phyloP scores from a whole-genome alignment of 768 basidiomycete genomes.

The Glaciozyma martinii region DNA sequence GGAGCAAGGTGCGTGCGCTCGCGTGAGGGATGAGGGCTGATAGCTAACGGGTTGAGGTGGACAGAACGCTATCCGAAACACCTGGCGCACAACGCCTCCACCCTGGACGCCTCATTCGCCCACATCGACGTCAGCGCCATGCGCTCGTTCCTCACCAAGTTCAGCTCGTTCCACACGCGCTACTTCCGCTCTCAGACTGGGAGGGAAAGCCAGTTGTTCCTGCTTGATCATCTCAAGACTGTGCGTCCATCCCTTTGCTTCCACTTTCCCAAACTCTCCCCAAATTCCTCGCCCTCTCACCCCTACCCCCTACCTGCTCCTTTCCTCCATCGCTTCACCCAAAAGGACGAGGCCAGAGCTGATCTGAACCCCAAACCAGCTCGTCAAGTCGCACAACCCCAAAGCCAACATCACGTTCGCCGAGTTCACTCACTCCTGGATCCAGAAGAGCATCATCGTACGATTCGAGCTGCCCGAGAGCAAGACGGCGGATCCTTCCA shows the following conservation, averaged over 20 bases:
- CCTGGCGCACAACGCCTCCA: background rate
- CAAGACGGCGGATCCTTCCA: slow-evolving; percentile 8
- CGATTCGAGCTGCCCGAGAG: slow-evolving; percentile 35
- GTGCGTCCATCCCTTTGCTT: slow-evolving; percentile 20
- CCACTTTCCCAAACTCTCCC: background rate
- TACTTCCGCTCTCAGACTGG: slow-evolving; percentile 43
- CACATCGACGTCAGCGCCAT: slow-evolving; percentile 5
- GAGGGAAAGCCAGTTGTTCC: slow-evolving; percentile 39
- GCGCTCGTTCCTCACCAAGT: background rate
- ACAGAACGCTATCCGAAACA: slow-evolving; percentile 4
- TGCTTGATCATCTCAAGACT: slow-evolving; percentile 38
- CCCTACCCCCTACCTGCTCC: too few relatives aligned
- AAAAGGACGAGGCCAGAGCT: too few relatives aligned
- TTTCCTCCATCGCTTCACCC: too few relatives aligned
- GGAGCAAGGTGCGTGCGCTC: background rate
- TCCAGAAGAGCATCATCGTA: slow-evolving; percentile 38
- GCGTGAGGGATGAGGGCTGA: background rate
- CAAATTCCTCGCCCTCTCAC: too few relatives aligned
- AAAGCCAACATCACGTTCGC: slow-evolving; percentile 19
- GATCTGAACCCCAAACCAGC: background rate
- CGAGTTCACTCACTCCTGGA: slow-evolving; percentile 40
- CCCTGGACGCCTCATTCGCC: slow-evolving; percentile 4
- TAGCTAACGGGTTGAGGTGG: background rate
- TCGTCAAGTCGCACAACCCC: slow-evolving; percentile 6
- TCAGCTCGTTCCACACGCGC: slow-evolving; percentile 37